Base-by-base conservation (phyloP, 805 yeast genomes). In the Candida tallmaniae region DNA sequence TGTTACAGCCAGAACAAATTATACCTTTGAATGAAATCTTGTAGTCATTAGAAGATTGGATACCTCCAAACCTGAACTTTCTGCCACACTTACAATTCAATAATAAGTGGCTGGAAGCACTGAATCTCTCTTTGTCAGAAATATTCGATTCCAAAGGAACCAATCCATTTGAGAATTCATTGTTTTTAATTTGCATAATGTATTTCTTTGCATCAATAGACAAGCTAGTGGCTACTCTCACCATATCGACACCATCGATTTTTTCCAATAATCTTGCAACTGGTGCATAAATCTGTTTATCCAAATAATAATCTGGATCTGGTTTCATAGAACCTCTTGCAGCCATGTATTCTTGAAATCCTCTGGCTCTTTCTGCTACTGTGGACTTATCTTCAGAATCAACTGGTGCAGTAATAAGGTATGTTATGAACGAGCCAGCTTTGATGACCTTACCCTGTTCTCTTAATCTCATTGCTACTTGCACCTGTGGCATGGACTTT, bases 401-500 rank as follows among this genome's bases (percentile, higher is more conserved):
- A 2, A 35, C 36, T 2, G 59, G 52, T 0, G 60, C 58, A 1
- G 94, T 76, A 23, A 93, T 80, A 28, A 93, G 83, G 62, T 73
- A 93, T 0, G 96, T 83, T 24, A 93, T 81, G 31, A 93, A 97
- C 47, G 82, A 83, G 14, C 95, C 96, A 0, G 95, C 94, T 44
- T 80, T 80, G 32, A 93, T 75, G 23, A 83, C 80, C 50, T 88
- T 89, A 23, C 97, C 97, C 40, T 78, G 80, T n/a, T 73, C 74
- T 45, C 84, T 66, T 59, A 86, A 68, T 47, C 93, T 72, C 40
- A 86, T 63, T 0, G 97, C 99, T 23, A 88, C 96, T 54, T 83
- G 93, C 11, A 93, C 96, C 18, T 86, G 88, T 37, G 96, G 93
- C 78, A 82, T 78, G 28, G 76, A 73, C 44, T 83, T 83, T 16